These are phyloP conservation scores for Eucommia ulmoides DNA, from an alignment of 257 asterid genomes.

Conservation along the genomic window DNA sequence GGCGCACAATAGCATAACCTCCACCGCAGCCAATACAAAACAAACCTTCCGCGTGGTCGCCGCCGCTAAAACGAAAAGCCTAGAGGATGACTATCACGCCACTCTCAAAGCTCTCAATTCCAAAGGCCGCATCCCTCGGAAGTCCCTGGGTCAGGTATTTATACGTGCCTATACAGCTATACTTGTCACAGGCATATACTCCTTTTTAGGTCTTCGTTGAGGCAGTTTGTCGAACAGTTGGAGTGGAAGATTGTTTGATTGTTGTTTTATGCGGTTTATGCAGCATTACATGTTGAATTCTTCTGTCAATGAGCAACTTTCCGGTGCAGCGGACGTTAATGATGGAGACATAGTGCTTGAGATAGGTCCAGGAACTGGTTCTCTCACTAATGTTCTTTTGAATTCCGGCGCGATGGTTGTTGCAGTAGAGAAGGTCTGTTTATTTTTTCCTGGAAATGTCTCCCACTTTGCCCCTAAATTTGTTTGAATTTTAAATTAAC, in stretches of 20 bases:
- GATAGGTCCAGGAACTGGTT: constrained; percentile 98
- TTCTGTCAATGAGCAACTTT: constrained; percentile 62
- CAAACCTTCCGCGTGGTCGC: too few relatives aligned
- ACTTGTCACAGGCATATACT: background rate
- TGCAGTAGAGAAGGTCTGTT: constrained; percentile 83
- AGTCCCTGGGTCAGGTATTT: constrained; percentile 83
- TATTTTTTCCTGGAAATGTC: too few relatives aligned
- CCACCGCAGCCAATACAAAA: constrained; percentile 14
- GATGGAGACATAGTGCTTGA: constrained; percentile 89
- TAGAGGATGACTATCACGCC: constrained; percentile 67
- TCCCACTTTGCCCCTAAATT: too few relatives aligned
- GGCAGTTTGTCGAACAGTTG: background rate
- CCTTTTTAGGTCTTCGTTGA: background rate
- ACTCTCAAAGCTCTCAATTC: constrained; percentile 94
- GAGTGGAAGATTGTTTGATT: background rate
- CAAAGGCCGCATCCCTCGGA: constrained; percentile 82
- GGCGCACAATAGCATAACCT: constrained; percentile 11
- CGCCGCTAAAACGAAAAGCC: constrained; percentile 30
- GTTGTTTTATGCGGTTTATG: background rate
- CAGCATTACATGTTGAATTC: constrained; percentile 92
- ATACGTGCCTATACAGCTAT: background rate
- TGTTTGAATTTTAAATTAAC: background rate
- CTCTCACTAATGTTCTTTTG: constrained; percentile 74
- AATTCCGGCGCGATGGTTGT: constrained; percentile 82
- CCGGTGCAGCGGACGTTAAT: constrained; percentile 52